Base-by-base conservation (phyloP, 2,329 filamentous ascomycete species). In the Fusarium drepaniforme region DNA sequence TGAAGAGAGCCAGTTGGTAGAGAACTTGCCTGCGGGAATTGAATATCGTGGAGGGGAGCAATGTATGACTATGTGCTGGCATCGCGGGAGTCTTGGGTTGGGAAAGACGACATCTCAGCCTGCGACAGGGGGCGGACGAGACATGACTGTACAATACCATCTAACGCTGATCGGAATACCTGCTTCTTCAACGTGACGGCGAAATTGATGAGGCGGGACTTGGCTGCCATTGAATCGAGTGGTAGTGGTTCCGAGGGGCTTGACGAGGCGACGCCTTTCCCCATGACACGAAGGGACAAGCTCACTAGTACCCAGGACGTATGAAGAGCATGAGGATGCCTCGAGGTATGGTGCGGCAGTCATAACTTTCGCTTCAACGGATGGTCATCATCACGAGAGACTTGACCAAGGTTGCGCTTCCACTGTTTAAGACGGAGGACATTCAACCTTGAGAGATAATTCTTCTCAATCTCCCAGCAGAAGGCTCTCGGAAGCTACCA, bases 1-100 rank as follows among this genome's bases (percentile, higher is more conserved):
- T 99, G 66, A 95, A 93, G 89, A 97, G 97, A 88, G 97, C 97
- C 60, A 97, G 94, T 85, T 99, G 97, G 97, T 99, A 94, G 83
- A 72, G 59, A 51, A 13, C 33, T 9, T 37, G n/a, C 4, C 7
- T 49, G 7, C 35, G 15, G 11, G 9, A 11, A 42, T 16, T 23
- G 23, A 49, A 21, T 35, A 30, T 38, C 9, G 62, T 58, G 28
- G 40, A 57, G 62, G 28, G n/a, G 44, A 59, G 30, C 38, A 68
- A 46, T 78, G 78, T 79, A 79, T 71, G 75, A 80, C 53, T 75
- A 77, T 37, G 49, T 69, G 58, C 59, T 67, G 70, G 60, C 49
- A 56, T n/a, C 13, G 40, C 30, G 51, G 13, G 18, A 40, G 18
- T n/a, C 18, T 38, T 53, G 21, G 28, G 44, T 57, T 53, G 59